Conservation (phyloP, 345 rosid genomes). For the Citrus medica region DNA sequence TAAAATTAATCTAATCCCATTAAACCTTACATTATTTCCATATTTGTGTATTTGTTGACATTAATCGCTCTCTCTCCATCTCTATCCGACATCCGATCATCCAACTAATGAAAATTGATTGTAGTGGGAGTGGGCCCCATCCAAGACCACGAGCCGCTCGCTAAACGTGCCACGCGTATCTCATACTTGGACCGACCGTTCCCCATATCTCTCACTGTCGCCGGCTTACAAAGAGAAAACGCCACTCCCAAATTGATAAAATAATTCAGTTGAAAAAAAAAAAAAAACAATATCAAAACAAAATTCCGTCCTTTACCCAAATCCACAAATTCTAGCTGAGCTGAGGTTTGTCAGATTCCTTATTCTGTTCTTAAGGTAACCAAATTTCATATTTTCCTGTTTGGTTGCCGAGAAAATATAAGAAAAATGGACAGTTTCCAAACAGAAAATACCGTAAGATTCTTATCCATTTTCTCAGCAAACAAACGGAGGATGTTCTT, state of each 20-base stretch:
- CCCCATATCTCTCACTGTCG: background rate
- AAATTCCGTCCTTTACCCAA: slow-evolving; percentile 2
- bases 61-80: too few species aligned
- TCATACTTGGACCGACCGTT: background rate
- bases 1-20: too few species aligned
- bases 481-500: background rate
- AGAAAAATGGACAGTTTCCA: background rate
- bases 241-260: background rate
- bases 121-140: background rate
- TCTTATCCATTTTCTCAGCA: background rate
- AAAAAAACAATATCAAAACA: background rate
- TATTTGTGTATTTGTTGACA: too few species aligned
- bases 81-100: too few species aligned
- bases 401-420: background rate
- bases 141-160: background rate
- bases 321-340: background rate
- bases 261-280: too few species aligned
- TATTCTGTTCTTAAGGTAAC: background rate
- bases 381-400: slow-evolving; percentile 3
- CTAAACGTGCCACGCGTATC: slow-evolving; percentile 17
- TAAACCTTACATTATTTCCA: too few species aligned
- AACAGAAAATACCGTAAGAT: background rate
- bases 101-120: background rate
- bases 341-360: slow-evolving; percentile 22
- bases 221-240: background rate